Conservation (phyloP, 192 early-diverging fungal genomes). For the Globomyces pollinis-pini region DNA sequence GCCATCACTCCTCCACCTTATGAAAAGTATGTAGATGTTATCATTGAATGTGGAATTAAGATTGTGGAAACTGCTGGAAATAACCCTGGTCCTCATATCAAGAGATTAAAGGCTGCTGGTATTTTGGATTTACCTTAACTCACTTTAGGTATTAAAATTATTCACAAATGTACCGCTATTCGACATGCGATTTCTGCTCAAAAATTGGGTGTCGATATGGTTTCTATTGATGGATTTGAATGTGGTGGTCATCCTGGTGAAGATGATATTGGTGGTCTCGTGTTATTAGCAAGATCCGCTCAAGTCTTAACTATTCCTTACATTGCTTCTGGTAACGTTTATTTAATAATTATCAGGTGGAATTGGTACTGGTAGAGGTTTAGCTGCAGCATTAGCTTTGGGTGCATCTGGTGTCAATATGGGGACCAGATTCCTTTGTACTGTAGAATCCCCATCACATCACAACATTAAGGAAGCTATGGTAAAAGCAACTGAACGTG, state of each 20-base stretch:
- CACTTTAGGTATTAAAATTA: slow-evolving; percentile 48
- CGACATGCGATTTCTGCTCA: slow-evolving; percentile 62
- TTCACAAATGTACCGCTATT: slow-evolving; percentile 77
- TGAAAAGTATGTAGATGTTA: slow-evolving; percentile 59
- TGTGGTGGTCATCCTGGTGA: slow-evolving; percentile 82
- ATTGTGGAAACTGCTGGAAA: slow-evolving; percentile 81
- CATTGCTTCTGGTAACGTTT: slow-evolving; percentile 68
- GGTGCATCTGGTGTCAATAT: slow-evolving; percentile 63
- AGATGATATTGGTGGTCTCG: slow-evolving; percentile 66
- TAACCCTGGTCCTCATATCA: slow-evolving; percentile 68
- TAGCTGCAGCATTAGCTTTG: slow-evolving; percentile 52
- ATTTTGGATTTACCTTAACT: too few relatives aligned
- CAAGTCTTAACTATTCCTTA: slow-evolving; percentile 60
- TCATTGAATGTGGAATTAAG: slow-evolving; percentile 71
- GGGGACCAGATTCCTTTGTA: slow-evolving; percentile 84
- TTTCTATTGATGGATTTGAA: slow-evolving; percentile 78
- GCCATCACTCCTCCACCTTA: slow-evolving; percentile 77
- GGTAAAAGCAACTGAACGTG: slow-evolving; percentile 56
- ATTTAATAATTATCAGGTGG: too few relatives aligned
- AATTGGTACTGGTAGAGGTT: slow-evolving; percentile 69
- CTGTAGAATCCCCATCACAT: slow-evolving; percentile 64
- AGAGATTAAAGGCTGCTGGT: slow-evolving; percentile 61
- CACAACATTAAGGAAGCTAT: slow-evolving; percentile 67
- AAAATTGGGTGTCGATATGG: slow-evolving; percentile 24
- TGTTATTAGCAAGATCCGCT: slow-evolving; percentile 66